Conservation (phyloP, 768 basidiomycete species). For the Chalciporus sphaerocephalus region DNA sequence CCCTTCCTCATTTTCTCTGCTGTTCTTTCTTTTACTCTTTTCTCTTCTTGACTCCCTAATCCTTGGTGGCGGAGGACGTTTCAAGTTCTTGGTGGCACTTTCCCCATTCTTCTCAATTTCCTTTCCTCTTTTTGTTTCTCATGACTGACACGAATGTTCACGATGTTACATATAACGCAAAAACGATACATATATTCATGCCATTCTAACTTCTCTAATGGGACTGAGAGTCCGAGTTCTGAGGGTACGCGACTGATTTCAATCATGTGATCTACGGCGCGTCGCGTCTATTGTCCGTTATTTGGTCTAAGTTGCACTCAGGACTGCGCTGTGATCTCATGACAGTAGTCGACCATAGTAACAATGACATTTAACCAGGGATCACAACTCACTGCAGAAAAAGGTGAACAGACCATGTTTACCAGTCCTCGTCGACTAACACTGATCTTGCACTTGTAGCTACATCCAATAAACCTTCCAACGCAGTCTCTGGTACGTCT, state of each 20-base stretch:
- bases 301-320: slow-evolving; percentile 15
- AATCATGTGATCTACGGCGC: slow-evolving; percentile 20
- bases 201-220: neutral
- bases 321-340: neutral
- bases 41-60: slow-evolving; percentile 7
- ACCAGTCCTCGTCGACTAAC: neutral
- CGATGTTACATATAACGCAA: slow-evolving; percentile 26
- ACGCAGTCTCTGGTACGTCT: slow-evolving; percentile 38
- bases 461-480: slow-evolving; percentile 34
- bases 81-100: slow-evolving; percentile 2
- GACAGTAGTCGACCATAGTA: neutral
- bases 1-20: slow-evolving; percentile 4
- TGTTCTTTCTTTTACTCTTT: slow-evolving; percentile 4
- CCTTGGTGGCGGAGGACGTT: neutral
- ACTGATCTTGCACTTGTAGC: slow-evolving; percentile 2
- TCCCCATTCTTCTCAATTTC: slow-evolving; percentile 2
- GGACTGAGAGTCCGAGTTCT: neutral
- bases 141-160: slow-evolving; percentile 26
- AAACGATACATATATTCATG: slow-evolving; percentile 19
- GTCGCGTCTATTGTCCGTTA: slow-evolving; percentile 17
- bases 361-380: slow-evolving; percentile 45
- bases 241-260: slow-evolving; percentile 15
- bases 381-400: slow-evolving; percentile 29
- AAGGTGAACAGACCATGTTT: slow-evolving; percentile 5
- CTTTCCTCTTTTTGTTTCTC: slow-evolving; percentile 9